phyloP scores from a whole-genome alignment of 2,329 filamentous ascomycete genomes.

The Dothistroma septosporum region DNA sequence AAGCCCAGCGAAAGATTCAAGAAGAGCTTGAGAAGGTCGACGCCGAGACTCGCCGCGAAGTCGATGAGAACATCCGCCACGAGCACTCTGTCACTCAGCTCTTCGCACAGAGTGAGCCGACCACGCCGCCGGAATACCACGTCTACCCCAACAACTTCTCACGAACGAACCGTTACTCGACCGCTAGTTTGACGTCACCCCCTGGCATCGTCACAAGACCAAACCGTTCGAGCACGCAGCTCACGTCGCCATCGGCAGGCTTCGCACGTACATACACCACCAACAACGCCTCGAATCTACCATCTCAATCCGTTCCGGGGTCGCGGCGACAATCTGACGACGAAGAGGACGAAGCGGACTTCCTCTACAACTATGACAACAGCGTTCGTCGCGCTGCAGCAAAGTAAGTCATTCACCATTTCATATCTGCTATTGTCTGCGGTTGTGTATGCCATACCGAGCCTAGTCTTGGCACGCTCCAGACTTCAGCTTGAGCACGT shows the following conservation, averaged over 20 bases:
- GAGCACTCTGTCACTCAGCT: constrained; percentile 67
- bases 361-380: constrained; percentile 52
- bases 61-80: constrained; percentile 79
- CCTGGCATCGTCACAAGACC: constrained; percentile 60
- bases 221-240: constrained; percentile 70
- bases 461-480: constrained; percentile 10
- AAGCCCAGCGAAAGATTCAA: constrained; percentile 85
- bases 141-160: constrained; percentile 68
- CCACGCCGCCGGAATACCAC: constrained; percentile 92
- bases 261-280: constrained; percentile 49
- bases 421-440: not conserved
- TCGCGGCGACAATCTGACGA: constrained; percentile 85
- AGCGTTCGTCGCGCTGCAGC: constrained; percentile 69
- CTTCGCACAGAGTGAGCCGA: constrained; percentile 79
- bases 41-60: constrained; percentile 75
- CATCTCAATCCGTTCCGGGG: constrained; percentile 79
- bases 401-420: constrained; percentile 65
- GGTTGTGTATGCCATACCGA: constrained; percentile 1
- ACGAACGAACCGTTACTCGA: constrained; percentile 81
- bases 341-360: constrained; percentile 75
- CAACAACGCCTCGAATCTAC: constrained; percentile 60
- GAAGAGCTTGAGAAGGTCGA: constrained; percentile 88
- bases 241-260: constrained; percentile 70
- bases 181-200: constrained; percentile 79
- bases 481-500: constrained; percentile 3